These are phyloP conservation scores for Tubosaeta sp. DNA, from an alignment of 768 basidiomycete species.

Conservation along the genomic window DNA sequence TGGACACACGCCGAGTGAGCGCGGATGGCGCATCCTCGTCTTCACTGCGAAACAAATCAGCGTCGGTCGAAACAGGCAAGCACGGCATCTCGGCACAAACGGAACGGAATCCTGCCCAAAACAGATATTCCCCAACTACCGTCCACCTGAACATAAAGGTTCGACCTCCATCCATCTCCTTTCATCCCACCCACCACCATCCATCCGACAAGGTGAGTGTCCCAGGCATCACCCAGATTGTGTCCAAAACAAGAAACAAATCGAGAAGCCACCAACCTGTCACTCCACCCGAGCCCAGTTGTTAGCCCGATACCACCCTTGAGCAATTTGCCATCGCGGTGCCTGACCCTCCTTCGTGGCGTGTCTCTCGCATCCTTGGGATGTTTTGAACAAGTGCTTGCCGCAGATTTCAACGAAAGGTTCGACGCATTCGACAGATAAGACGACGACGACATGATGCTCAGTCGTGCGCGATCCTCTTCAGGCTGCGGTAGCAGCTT, in stretches of 20 bases:
- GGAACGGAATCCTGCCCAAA: conserved; percentile 3
- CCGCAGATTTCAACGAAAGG: conserved; percentile 21
- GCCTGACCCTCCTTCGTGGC: conserved; percentile 49
- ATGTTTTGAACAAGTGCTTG: conserved; percentile 25
- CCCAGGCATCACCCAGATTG: background rate
- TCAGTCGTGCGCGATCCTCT: conserved; percentile 18
- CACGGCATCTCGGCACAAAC: conserved; percentile 6
- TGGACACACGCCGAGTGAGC: conserved; percentile 58
- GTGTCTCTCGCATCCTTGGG: conserved; percentile 57
- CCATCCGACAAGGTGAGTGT: background rate
- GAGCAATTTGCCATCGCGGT: conserved; percentile 57
- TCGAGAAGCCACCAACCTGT: conserved; percentile 43
- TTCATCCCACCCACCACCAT: background rate
- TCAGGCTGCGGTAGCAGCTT: conserved; percentile 45
- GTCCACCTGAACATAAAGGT: conserved; percentile 12
- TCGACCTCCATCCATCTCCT: background rate
- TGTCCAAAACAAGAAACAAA: background rate
- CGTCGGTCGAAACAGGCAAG: background rate
- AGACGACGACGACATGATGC: conserved; percentile 26
- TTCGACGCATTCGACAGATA: conserved; percentile 25
- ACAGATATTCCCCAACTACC: background rate
- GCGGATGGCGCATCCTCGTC: conserved; percentile 71
- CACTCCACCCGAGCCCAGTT: conserved; percentile 72
- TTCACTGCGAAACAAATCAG: conserved; percentile 40
- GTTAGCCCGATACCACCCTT: conserved; percentile 64